These are phyloP conservation scores for Telfairia occidentalis DNA, from an alignment of 331 rosid species.

Conservation along the genomic window DNA sequence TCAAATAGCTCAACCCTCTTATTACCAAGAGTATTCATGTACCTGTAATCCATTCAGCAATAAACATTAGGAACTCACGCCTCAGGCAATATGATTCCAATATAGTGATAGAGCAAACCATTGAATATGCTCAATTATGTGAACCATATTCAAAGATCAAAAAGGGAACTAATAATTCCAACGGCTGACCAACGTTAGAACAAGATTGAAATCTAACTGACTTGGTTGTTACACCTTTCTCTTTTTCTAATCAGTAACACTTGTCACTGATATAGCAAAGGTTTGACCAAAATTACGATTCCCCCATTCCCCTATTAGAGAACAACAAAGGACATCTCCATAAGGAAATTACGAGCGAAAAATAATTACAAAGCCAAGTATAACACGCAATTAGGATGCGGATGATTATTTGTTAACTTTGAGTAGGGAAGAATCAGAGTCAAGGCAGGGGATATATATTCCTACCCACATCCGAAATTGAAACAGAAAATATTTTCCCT, in stretches of 20 bases:
- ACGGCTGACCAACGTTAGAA: background rate
- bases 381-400: background rate
- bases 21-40: slow-evolving; percentile 75
- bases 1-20: slow-evolving; percentile 90
- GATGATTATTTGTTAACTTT: background rate
- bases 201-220: background rate
- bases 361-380: background rate
- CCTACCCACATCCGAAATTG: background rate
- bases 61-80: background rate
- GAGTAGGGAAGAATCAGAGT: background rate
- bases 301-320: background rate
- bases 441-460: background rate
- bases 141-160: background rate
- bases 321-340: background rate
- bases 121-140: background rate
- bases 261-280: background rate
- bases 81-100: slow-evolving; percentile 1
- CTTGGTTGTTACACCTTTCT: background rate
- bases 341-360: background rate
- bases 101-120: background rate
- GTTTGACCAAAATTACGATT: background rate
- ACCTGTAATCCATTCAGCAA: slow-evolving; percentile 45
- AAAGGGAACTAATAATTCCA: background rate
- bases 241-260: background rate
- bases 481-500: background rate